These are phyloP conservation scores for Tanozyma kutaoensis DNA, from an alignment of 805 yeast species.

Conservation along the genomic window DNA sequence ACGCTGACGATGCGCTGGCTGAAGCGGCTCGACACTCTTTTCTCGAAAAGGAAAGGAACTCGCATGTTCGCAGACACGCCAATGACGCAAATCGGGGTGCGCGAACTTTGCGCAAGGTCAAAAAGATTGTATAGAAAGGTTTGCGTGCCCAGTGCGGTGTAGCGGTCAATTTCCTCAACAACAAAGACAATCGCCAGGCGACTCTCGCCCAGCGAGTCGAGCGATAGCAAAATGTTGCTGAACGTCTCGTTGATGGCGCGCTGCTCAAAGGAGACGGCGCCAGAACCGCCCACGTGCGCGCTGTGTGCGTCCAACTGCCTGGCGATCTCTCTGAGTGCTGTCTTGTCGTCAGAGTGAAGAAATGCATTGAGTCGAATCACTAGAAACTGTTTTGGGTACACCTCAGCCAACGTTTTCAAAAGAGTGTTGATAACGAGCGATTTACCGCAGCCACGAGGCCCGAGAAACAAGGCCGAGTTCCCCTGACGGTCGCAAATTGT, in stretches of 20 bases:
- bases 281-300: conserved; percentile 5
- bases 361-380: conserved; percentile 55
- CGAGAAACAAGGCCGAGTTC: conserved; percentile 68
- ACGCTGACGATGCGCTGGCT: conserved; percentile 63
- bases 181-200: conserved; percentile 55
- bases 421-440: conserved; percentile 49
- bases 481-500: conserved; percentile 62
- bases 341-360: conserved; percentile 59
- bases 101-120: conserved; percentile 65
- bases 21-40: conserved; percentile 82
- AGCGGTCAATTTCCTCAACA: conserved; percentile 77
- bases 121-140: conserved; percentile 78
- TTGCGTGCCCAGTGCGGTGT: conserved; percentile 62
- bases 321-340: conserved; percentile 79
- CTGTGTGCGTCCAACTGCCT: conserved; percentile 49
- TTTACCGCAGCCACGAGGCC: conserved; percentile 74
- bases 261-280: conserved; percentile 25
- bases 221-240: conserved; percentile 37
- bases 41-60: conserved; percentile 83
- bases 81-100: conserved; percentile 65
- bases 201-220: conserved; percentile 10
- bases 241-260: conserved; percentile 49
- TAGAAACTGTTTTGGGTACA: conserved; percentile 40
- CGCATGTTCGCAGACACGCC: conserved; percentile 26
- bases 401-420: conserved; percentile 26